Evolutionary conservation across 2,329 filamentous ascomycete genomes (phyloP).

Genomic region (Huntiella savannae): DNA sequence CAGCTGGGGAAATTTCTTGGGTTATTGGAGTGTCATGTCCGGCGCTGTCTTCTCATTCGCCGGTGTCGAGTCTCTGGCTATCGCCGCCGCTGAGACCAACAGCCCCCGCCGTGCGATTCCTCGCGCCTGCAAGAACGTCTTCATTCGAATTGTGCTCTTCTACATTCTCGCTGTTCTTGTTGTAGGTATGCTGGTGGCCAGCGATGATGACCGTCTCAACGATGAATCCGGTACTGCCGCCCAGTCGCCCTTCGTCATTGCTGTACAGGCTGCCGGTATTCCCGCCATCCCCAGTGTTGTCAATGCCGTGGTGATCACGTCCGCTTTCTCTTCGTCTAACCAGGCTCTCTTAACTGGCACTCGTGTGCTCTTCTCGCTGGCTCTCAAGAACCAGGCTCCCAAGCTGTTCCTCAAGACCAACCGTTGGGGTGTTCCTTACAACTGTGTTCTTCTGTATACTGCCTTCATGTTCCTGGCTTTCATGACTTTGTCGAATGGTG

Average conservation of each 20-base stretch:
- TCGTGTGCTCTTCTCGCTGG: constrained; percentile 27
- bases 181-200: constrained; percentile 47
- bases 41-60: constrained; percentile 51
- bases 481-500: constrained; percentile 17
- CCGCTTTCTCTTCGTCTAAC: constrained; percentile 33
- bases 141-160: constrained; percentile 37
- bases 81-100: constrained; percentile 39
- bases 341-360: constrained; percentile 42
- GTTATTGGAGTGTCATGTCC: constrained; percentile 42
- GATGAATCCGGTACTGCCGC: constrained; percentile 27
- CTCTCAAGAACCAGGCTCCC: constrained; percentile 23
- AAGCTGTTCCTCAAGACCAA: constrained; percentile 20
- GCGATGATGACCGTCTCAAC: constrained; percentile 22
- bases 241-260: constrained; percentile 50
- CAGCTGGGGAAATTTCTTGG: constrained; percentile 44
- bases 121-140: constrained; percentile 35
- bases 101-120: constrained; percentile 36
- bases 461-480: constrained; percentile 45
- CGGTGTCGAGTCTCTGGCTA: constrained; percentile 43
- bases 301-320: constrained; percentile 58
- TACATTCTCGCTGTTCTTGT: constrained; percentile 52
- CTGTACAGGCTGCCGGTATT: constrained; percentile 47
- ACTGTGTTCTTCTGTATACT: constrained; percentile 28
- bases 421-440: constrained; percentile 20
- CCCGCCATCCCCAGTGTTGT: constrained; percentile 49